Evolutionary conservation across 164 flowering plant species (phyloP).

Genomic region (Taxillus chinensis): DNA sequence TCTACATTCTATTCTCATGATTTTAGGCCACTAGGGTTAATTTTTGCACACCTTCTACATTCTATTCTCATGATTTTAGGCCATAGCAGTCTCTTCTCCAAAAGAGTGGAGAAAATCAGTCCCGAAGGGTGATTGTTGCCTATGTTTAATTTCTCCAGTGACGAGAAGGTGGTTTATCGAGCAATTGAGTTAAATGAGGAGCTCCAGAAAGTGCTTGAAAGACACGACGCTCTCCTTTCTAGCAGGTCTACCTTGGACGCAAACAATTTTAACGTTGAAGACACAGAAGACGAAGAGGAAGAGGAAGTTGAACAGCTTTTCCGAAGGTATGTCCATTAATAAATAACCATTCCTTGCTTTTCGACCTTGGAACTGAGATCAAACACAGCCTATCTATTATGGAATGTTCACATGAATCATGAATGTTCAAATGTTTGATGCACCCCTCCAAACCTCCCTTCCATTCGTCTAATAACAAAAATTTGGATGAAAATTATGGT

Average conservation of each 20-base stretch:
- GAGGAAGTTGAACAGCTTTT: constrained; percentile 78
- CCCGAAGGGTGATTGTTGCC: background rate
- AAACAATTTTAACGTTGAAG: constrained; percentile 30
- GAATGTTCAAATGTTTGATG: no score
- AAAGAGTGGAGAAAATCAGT: background rate
- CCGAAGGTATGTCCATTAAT: constrained; percentile 44
- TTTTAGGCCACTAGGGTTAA: no score
- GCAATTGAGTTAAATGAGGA: constrained; percentile 85
- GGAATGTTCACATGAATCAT: no score
- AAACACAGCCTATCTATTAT: no score
- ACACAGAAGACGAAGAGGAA: constrained; percentile 55
- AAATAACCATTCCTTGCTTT: background rate
- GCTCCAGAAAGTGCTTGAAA: constrained; percentile 54
- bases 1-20: no score
- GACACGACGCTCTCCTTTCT: constrained; percentile 72
- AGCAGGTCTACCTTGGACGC: constrained; percentile 26
- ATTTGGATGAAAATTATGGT: background rate
- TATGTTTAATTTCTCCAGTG: constrained; percentile 31
- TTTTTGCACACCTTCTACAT: no score
- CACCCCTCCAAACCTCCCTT: background rate
- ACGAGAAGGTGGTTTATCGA: constrained; percentile 64
- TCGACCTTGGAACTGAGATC: background rate
- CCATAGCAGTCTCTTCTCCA: no score
- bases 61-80: no score
- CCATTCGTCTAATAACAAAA: background rate